Conservation (phyloP, 2,329 filamentous ascomycete genomes). For the Colletotrichum plurivorum region DNA sequence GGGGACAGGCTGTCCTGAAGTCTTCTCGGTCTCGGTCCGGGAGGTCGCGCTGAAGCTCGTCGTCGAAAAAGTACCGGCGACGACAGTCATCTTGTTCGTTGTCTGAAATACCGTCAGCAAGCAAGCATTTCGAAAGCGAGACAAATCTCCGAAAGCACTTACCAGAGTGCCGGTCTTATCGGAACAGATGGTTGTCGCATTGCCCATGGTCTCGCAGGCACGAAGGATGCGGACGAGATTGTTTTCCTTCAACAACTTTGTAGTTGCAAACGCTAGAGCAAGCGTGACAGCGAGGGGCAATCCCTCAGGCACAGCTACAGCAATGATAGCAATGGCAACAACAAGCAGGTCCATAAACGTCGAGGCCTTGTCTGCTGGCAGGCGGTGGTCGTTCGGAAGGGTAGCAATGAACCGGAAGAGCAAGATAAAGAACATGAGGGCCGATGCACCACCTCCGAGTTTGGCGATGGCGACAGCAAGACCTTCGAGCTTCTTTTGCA, state of each 20-base stretch:
- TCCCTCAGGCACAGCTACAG: slow-evolving; percentile 77
- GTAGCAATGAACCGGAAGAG: slow-evolving; percentile 83
- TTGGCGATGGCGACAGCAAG: slow-evolving; percentile 58
- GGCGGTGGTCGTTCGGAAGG: slow-evolving; percentile 60
- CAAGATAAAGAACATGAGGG: slow-evolving; percentile 79
- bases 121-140: background rate
- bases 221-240: slow-evolving; percentile 79
- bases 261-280: slow-evolving; percentile 77
- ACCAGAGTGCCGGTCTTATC: slow-evolving; percentile 55
- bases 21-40: slow-evolving; percentile 74
- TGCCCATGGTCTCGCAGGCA: slow-evolving; percentile 81
- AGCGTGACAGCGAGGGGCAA: slow-evolving; percentile 77
- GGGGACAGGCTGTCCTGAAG: slow-evolving; percentile 34
- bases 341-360: slow-evolving; percentile 75
- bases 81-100: slow-evolving; percentile 47
- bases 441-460: slow-evolving; percentile 73
- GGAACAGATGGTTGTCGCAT: slow-evolving; percentile 81
- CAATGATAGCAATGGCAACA: slow-evolving; percentile 75
- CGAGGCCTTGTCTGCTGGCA: slow-evolving; percentile 64
- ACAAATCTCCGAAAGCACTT: background rate
- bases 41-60: slow-evolving; percentile 53
- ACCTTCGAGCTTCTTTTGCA: slow-evolving; percentile 66
- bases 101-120: slow-evolving; percentile 37
- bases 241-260: slow-evolving; percentile 78
- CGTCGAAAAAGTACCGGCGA: slow-evolving; percentile 55